Base-by-base conservation (phyloP, 2,329 filamentous ascomycete species). In the Macroventuria anomochaeta region DNA sequence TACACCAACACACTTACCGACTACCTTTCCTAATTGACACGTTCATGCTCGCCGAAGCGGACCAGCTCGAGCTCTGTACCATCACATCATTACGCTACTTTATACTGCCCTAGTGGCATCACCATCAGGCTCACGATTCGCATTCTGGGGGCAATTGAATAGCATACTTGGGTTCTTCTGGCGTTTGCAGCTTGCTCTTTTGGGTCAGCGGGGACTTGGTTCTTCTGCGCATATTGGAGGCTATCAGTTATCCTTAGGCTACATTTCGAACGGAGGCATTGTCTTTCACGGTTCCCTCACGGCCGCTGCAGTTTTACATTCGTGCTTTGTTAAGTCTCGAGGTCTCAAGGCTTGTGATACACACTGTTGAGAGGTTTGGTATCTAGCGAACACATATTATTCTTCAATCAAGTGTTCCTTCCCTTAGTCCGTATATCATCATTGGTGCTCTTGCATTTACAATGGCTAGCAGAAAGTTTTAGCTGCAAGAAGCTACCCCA, bases 71-170 rank as follows among this genome's bases (percentile, higher is more conserved):
- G 33, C n/a, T 42, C 26, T 54, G 51, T 49, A 54, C 17, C 34
- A 44, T 41, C 44, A 54, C 18, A 44, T 46, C 21, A 44, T 26
- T 46, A 40, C 20, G 26, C 34, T 44, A 37, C 12, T 46, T 54
- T 37, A 44, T 34, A 48, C 51, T 31, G 51, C 40, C 41, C 49
- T 41, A 34, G 21, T 36, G 40, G 51, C 51, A 33, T 36, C 28
- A 43, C 15, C 34, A 17, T 48, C 33, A 37, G 38, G 51, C 43
- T 37, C 31, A 21, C 21, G 37, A 32, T 43, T 23, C 23, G 49
- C 23, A 29, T 29, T 23, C 17, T 6, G 20, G 25, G 43, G 33
- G 38, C 26, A 43, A 23, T 28, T n/a, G 38, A 15, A 44, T 39
- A 20, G 38, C 38, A 53, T 39, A 28, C 23, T 48, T 43, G 15